These are phyloP conservation scores for Trichoderma pleuroti DNA, from an alignment of 2,329 filamentous ascomycete genomes.

Conservation along the genomic window DNA sequence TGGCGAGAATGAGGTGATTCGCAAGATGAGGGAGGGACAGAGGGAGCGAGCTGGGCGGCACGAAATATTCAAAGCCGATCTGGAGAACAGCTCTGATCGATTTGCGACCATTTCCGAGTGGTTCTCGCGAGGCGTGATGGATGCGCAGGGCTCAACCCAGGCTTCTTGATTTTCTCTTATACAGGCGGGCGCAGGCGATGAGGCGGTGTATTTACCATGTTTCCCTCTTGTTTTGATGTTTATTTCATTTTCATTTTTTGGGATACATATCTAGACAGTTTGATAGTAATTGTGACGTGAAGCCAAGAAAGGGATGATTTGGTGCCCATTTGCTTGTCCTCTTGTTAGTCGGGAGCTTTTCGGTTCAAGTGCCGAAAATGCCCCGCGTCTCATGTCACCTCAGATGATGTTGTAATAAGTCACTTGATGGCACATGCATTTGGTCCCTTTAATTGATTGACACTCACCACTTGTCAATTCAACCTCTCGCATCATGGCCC, in stretches of 20 bases:
- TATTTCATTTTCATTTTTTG: background rate
- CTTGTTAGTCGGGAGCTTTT: background rate
- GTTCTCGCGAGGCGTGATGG: constrained; percentile 92
- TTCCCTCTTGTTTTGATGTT: background rate
- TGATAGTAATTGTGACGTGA: background rate
- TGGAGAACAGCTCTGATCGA: constrained; percentile 73
- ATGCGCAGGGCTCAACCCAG: constrained; percentile 39
- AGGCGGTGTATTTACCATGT: background rate
- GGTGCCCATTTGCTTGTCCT: background rate
- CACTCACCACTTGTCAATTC: background rate
- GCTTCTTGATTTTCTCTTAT: constrained; percentile 10
- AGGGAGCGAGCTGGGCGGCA: constrained; percentile 82
- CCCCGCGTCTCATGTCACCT: constrained; percentile 8
- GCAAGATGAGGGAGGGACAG: constrained; percentile 81
- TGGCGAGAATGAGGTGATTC: constrained; percentile 79
- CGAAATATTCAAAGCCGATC: constrained; percentile 79
- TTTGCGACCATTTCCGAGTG: constrained; percentile 93
- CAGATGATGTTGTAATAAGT: background rate
- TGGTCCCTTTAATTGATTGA: background rate
- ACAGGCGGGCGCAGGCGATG: constrained; percentile 1
- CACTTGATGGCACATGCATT: background rate
- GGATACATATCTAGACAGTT: constrained; percentile 6
- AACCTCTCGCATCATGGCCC: constrained; percentile 9
- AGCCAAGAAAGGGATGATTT: background rate
- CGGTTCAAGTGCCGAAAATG: constrained; percentile 8